Base-by-base conservation (phyloP, 2,329 filamentous ascomycete genomes). In the Purpureocillium lavendulum region DNA sequence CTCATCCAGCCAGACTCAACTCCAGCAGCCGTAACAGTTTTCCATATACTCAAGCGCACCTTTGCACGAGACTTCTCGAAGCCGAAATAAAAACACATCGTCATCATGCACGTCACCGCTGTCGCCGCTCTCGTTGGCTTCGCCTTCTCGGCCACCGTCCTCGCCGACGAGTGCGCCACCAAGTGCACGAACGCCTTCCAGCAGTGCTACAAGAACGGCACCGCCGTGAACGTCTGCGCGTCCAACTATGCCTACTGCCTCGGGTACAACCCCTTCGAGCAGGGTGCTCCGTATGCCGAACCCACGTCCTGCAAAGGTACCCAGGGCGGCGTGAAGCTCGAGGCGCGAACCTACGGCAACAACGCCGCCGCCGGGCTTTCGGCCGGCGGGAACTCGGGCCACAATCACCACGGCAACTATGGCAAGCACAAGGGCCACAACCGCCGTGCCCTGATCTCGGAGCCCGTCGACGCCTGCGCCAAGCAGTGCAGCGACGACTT, bases 221-320 rank as follows among this genome's bases (percentile, higher is more conserved):
- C 51, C 39, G 55, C 56, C 48, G 44, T 43, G 40, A 42, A 52
- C 5, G 26, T 16, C 7, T 57, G 55, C 36, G 49, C 46, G n/a
- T 45, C 51, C 21, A 17, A 48, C 32, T 52, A 49, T 40, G 47
- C 48, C 37, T n/a, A 3, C 10, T 56, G 53, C 45, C 44, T 55
- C 5, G 47, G 46, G 40, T 53, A 45, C 47, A 53, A 45, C 48
- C 53, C 52, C 28, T 56, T 47, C 29, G 38, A 41, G 24, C 35
- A 31, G 17, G 34, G 36, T 12, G 40, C 45, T 7, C 36, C 33
- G 2, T 32, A 51, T 4, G 43, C 45, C 17, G 36, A 34, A 8
- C 47, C 45, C n/a, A 46, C 45, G 16, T 46, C 50, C 18, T 52
- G 50, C 21, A 31, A 30, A 3, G 21, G 33, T 10, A 30, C 24